Conservation (phyloP, 2,329 filamentous ascomycete species). For the Aspergillus pseudonomiae region DNA sequence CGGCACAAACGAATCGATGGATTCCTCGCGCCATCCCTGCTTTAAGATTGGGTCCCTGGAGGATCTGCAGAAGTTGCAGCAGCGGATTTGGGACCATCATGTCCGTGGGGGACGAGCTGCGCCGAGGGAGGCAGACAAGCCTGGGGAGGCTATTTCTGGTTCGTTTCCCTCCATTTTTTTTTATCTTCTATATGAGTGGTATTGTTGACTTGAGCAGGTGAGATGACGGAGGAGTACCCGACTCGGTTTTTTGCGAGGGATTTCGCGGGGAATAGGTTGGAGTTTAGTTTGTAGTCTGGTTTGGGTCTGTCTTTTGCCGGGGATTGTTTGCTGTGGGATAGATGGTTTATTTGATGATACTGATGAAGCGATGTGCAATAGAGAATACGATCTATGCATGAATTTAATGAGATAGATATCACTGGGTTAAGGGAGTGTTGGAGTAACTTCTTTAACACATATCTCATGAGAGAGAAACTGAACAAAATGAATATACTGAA, state of each 20-base stretch:
- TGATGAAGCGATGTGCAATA: background rate
- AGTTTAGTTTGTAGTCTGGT: constrained; percentile 51
- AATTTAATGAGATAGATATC: background rate
- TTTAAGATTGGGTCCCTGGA: constrained; percentile 56
- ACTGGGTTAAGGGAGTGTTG: background rate
- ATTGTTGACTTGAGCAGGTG: constrained; percentile 40
- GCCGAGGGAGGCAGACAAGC: constrained; percentile 58
- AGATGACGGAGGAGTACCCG: constrained; percentile 62
- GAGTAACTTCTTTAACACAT: background rate
- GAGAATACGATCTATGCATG: background rate
- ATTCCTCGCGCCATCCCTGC: constrained; percentile 59
- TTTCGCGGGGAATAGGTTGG: constrained; percentile 58
- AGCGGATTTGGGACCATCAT: constrained; percentile 56
- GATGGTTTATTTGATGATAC: background rate
- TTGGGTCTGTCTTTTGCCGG: no score
- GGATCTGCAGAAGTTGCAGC: constrained; percentile 52
- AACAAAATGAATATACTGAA: no score
- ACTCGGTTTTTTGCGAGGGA: constrained; percentile 64
- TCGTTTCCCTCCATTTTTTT: constrained; percentile 8
- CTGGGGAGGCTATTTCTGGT: constrained; percentile 53
- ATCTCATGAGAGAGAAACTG: background rate
- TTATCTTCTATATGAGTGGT: background rate
- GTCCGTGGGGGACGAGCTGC: constrained; percentile 52
- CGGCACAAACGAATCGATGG: constrained; percentile 44
- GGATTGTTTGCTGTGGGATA: no score